phyloP scores from a whole-genome alignment of 768 basidiomycete species.

The Nidularia pulvinata region DNA sequence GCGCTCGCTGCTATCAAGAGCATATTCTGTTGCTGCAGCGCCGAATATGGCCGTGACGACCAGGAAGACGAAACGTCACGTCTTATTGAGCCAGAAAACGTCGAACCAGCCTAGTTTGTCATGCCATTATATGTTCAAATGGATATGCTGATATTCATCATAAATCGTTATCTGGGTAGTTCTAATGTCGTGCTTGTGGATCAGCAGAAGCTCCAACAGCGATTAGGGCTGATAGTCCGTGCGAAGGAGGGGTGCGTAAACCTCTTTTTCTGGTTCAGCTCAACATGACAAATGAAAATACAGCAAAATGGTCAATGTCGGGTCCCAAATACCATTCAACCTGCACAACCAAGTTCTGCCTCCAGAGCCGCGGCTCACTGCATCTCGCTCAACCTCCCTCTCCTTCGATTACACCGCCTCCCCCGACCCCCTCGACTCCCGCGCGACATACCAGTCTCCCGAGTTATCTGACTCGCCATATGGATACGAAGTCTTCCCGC shows the following conservation, averaged over 20 bases:
- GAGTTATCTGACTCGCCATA: no score
- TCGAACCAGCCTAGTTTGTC: no score
- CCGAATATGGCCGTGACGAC: no score
- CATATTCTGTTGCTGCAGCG: no score
- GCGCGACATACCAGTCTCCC: background rate
- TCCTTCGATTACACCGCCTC: conserved; percentile 8
- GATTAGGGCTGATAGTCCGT: conserved; percentile 14
- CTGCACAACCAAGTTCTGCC: conserved; percentile 13
- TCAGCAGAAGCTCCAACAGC: conserved; percentile 8
- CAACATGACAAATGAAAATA: background rate
- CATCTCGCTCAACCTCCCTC: conserved; percentile 9
- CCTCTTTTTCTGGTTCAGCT: background rate
- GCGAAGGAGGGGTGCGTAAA: conserved; percentile 16
- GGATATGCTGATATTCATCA: no score
- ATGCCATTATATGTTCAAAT: no score
- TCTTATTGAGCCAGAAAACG: no score
- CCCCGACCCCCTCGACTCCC: background rate
- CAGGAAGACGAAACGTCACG: no score
- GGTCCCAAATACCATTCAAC: conserved; percentile 20
- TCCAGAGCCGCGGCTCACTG: background rate
- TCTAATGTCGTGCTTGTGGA: conserved; percentile 1
- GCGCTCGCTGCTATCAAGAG: no score
- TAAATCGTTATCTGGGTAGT: no score
- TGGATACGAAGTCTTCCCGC: no score
- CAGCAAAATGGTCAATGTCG: conserved; percentile 21